These are phyloP conservation scores for Fusarium tricinctum DNA, from an alignment of 2,329 filamentous ascomycete genomes.

Conservation along the genomic window DNA sequence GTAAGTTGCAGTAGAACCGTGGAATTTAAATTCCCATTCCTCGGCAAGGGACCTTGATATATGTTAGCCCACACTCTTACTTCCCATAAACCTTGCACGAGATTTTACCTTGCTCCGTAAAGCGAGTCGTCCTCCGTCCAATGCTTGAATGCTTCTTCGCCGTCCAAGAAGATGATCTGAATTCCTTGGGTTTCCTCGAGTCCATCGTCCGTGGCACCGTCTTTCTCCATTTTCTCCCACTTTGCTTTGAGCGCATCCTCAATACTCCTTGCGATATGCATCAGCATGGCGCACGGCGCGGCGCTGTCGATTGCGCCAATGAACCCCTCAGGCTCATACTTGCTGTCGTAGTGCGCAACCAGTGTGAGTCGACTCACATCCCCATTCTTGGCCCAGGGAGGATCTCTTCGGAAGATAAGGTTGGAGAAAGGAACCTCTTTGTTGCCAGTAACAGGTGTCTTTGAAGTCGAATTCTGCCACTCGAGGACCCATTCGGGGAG, in stretches of 20 bases:
- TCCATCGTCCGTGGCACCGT: conserved; percentile 65
- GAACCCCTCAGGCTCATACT: conserved; percentile 84
- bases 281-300: conserved; percentile 91
- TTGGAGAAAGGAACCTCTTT: conserved; percentile 86
- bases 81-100: neutral
- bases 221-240: conserved; percentile 79
- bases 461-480: conserved; percentile 91
- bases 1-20: conserved; percentile 81
- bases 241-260: conserved; percentile 84
- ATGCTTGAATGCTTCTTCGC: conserved; percentile 88
- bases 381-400: conserved; percentile 81
- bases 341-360: conserved; percentile 94
- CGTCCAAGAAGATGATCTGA: conserved; percentile 91
- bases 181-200: conserved; percentile 85
- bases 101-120: conserved; percentile 83
- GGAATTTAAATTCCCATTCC: conserved; percentile 79
- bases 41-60: conserved; percentile 76
- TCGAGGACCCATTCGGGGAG: conserved; percentile 85
- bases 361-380: conserved; percentile 86
- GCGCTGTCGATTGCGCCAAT: conserved; percentile 95
- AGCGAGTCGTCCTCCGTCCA: conserved; percentile 89
- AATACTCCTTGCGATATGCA: conserved; percentile 86
- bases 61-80: conserved; percentile 8
- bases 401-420: conserved; percentile 87
- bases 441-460: conserved; percentile 80